Evolutionary conservation across 306 rosid genomes (phyloP).

Genomic region (Canavalia ensiformis): DNA sequence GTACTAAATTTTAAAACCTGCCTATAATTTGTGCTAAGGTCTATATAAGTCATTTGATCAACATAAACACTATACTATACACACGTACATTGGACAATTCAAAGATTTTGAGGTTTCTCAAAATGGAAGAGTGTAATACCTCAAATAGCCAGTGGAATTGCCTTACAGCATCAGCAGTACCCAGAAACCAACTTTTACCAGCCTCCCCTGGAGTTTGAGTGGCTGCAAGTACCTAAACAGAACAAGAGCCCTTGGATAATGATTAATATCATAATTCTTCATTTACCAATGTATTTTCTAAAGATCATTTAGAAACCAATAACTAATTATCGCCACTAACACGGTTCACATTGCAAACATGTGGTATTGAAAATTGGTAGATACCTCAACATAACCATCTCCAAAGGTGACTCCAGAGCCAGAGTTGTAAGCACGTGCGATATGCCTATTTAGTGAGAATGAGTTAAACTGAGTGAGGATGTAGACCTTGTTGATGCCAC

Average conservation of each 20-base stretch:
- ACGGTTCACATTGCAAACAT: slow-evolving; percentile 18
- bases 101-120: neutral
- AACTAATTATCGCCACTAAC: slow-evolving; percentile 3
- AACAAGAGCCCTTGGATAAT: slow-evolving; percentile 4
- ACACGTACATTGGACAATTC: too few relatives aligned
- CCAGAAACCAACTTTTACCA: slow-evolving; percentile 92
- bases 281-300: neutral
- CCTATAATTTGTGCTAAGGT: neutral
- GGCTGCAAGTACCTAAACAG: slow-evolving; percentile 89
- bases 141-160: slow-evolving; percentile 99
- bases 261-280: neutral
- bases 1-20: neutral
- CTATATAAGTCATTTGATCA: neutral
- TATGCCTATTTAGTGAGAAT: slow-evolving; percentile 91
- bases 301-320: neutral
- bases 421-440: slow-evolving; percentile 87
- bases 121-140: slow-evolving; percentile 56
- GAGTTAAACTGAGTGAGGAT: slow-evolving; percentile 97
- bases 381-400: slow-evolving; percentile 90
- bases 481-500: slow-evolving; percentile 96
- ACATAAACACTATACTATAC: neutral
- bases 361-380: slow-evolving; percentile 9
- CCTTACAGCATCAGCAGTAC: slow-evolving; percentile 98
- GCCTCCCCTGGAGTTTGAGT: slow-evolving; percentile 95
- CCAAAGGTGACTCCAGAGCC: slow-evolving; percentile 79